Evolutionary conservation across 306 rosid genomes (phyloP).

Genomic region (apple (Malus domestica)): ASM211411v1 NC_041801.1:2610501-2611000

Average conservation of each 20-base stretch:
- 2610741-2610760: neutral
- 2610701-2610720: accelerated
- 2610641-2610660: accelerated
- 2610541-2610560: no score
- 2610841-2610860: no score
- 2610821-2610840: no score
- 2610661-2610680: no score
- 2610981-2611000: neutral
- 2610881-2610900: neutral
- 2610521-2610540: no score
- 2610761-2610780: neutral
- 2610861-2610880: neutral
- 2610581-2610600: no score
- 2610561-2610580: no score
- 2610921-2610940: neutral
- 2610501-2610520: no score
- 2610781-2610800: neutral
- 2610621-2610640: no score
- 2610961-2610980: neutral
- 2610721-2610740: accelerated
- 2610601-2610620: no score
- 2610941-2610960: neutral
- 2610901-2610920: neutral
- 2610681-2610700: no score
- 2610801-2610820: no score